Conservation (phyloP, 2,329 filamentous ascomycete species). For the Hymenoscyphus occultus region DNA sequence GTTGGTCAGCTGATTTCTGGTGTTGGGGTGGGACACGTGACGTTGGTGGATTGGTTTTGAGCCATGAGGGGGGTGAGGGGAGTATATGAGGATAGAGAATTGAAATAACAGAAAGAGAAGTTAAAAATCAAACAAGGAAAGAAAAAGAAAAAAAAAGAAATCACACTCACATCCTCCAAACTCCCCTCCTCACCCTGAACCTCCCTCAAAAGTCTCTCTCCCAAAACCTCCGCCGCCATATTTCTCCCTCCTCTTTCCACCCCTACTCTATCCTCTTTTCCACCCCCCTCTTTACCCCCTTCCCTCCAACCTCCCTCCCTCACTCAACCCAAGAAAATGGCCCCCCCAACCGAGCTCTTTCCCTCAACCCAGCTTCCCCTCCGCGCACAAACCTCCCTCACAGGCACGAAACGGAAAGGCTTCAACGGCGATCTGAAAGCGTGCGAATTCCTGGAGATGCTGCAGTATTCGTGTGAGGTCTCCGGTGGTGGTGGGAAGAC, state of each 20-base stretch:
- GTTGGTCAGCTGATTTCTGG: constrained; percentile 15
- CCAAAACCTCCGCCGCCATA: constrained; percentile 36
- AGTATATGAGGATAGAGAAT: background rate
- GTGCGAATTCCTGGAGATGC: constrained; percentile 56
- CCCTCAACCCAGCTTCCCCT: constrained; percentile 51
- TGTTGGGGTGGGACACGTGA: constrained; percentile 9
- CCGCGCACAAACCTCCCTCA: constrained; percentile 47
- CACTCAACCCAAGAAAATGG: constrained; percentile 42
- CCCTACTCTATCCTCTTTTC: no score
- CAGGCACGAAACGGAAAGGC: constrained; percentile 43
- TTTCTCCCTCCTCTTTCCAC: background rate
- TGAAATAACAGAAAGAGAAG: background rate
- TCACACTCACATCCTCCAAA: constrained; percentile 54
- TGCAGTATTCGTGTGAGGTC: constrained; percentile 60
- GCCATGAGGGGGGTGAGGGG: background rate
- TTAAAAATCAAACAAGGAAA: background rate
- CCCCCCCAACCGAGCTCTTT: constrained; percentile 56
- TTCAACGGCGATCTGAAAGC: constrained; percentile 54
- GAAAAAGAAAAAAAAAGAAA: constrained; percentile 7
- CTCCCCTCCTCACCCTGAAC: constrained; percentile 50
- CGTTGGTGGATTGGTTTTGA: background rate
- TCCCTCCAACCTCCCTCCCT: background rate
- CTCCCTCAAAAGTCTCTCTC: constrained; percentile 51
- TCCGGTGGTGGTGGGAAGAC: constrained; percentile 32
- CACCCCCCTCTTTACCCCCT: background rate